Percentiles rank a stretch among this genome's conserved stretches.
These are phyloP conservation scores for Termitomyces sp. DNA, from an alignment of 768 basidiomycete species.

Conservation along the genomic window DNA sequence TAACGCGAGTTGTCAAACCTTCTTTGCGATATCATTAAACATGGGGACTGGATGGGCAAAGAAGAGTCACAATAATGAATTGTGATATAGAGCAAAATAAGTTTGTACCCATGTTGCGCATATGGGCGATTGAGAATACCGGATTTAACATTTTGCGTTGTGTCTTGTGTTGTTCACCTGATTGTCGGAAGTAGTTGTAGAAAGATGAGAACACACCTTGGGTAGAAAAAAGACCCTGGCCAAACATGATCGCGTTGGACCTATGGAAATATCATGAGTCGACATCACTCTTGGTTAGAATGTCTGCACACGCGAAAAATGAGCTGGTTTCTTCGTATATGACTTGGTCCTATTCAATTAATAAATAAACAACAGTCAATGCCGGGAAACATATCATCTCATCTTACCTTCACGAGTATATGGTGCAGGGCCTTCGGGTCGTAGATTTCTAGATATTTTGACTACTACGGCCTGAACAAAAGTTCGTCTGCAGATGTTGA, in stretches of 20 bases:
- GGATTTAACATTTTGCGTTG: conserved; percentile 2
- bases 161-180: conserved; percentile 1
- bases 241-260: neutral
- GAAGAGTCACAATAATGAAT: neutral
- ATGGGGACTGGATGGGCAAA: neutral
- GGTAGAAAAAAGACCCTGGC: neutral
- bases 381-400: neutral
- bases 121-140: neutral
- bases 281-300: neutral
- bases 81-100: neutral
- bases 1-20: neutral
- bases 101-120: neutral
- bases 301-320: neutral
- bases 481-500: too few relatives aligned
- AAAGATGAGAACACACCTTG: neutral
- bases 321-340: too few relatives aligned
- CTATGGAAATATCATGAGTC: neutral
- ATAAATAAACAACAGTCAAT: neutral
- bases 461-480: neutral
- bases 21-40: neutral
- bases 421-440: too few relatives aligned
- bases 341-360: neutral
- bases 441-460: too few relatives aligned
- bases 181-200: neutral
- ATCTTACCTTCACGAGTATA: too few relatives aligned